Base-by-base conservation (phyloP, 169 alveolate species). In the Plasmodium gaboni region DNA sequence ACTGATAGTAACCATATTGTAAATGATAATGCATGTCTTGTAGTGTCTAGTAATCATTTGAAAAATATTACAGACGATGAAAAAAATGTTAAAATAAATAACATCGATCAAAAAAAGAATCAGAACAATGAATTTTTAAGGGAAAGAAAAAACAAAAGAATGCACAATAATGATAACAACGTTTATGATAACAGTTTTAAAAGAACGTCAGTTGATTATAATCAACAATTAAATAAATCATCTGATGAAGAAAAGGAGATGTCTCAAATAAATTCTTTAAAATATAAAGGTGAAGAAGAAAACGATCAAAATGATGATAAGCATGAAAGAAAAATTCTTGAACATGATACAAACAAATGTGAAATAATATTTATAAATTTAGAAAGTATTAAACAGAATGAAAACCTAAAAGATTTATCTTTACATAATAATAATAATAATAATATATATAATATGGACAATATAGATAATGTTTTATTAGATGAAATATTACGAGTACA, bases 391-490 rank as follows among this genome's bases (percentile, higher is more conserved):
- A 13, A 74, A 12, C 73, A 61, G 42, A 12, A 51, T 15, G n/a
- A 5, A 28, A 72, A 80, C 28, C n/a, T 51, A 80, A 57, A 80
- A n/a, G 63, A 51, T 15, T 22, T 13, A 13, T 61, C 46, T 6
- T 5, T 63, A 48, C 48, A 60, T 61, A 19, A 53, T 32, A 32
- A 32, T 32, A 38, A 38, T 38, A 38, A 38, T 5, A 6, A 38
- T 38, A 9, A 38, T 38, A 38, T 17, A 63, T 24, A 24, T n/a
- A 12, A 55, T 17, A 5, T 38, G 7, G 46, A 38, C 13, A 55
- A 80, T 22, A 60, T 67, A 26, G 80, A 80, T 8, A 72, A 80
- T 1, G 51, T 50, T 51, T 32, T 80, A 59, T 15, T 42, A 15
- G 57, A 80, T 32, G 44, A 46, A 12, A 65, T 80, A 38, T 60